Evolutionary conservation across 1,139 yeast genomes (phyloP).

Genomic region (Arxiozyma slooffiae): DNA sequence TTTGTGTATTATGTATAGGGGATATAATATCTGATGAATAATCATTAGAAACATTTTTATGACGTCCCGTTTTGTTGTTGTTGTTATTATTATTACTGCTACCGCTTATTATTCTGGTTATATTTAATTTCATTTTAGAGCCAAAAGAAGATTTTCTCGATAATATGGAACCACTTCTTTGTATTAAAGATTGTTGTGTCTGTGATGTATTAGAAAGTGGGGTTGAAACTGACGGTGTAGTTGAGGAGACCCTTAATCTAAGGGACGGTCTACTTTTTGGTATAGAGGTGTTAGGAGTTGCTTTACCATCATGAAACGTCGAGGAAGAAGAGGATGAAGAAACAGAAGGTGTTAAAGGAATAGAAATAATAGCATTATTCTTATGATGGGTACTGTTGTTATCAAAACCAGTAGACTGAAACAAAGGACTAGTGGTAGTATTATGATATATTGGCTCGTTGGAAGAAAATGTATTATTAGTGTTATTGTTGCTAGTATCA

Average conservation of each 20-base stretch:
- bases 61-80: neutral
- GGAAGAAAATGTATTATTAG: neutral
- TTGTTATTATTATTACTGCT: slow-evolving; percentile 10
- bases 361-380: neutral
- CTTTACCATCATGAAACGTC: neutral
- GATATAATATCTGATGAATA: neutral
- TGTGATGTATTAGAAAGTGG: neutral
- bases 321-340: neutral
- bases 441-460: neutral
- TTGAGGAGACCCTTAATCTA: neutral
- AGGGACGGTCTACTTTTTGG: neutral
- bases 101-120: slow-evolving; percentile 23
- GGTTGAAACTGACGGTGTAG: neutral
- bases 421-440: neutral
- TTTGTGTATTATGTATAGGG: neutral
- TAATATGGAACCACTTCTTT: slow-evolving; percentile 1
- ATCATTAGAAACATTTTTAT: neutral
- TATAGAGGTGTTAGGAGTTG: neutral
- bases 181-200: slow-evolving; percentile 4
- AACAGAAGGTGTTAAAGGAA: neutral
- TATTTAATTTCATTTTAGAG: slow-evolving; percentile 22
- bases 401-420: neutral
- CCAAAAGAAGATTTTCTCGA: slow-evolving; percentile 22
- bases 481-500: neutral
- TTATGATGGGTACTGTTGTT: neutral